A percentile compares a stretch with the other conserved stretches of the same genome.
Evolutionary conservation across 352 stramenopile genomes (phyloP).

Genomic region (Globisporangium ultimum): DNA sequence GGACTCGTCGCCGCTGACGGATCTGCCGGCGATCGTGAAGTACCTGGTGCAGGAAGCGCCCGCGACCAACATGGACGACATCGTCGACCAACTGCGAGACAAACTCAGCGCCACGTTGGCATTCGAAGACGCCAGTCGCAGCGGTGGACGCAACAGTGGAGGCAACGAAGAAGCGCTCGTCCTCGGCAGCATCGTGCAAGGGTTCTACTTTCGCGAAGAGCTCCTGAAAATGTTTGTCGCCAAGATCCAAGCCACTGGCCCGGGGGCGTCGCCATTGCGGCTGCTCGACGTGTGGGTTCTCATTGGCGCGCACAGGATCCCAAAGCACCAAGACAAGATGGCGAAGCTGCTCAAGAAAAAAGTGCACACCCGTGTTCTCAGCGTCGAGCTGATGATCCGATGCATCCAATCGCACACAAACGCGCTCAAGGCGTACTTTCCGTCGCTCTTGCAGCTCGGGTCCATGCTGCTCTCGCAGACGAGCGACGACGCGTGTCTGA

Average conservation of each 20-base stretch:
- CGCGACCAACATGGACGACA: constrained; percentile 26
- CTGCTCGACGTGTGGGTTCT: constrained; percentile 55
- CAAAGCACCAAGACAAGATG: constrained; percentile 31
- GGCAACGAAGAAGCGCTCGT: constrained; percentile 49
- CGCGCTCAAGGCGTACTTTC: constrained; percentile 40
- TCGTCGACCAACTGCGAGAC: constrained; percentile 36
- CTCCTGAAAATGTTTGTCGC: constrained; percentile 40
- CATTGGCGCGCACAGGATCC: constrained; percentile 36
- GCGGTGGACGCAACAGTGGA: background rate
- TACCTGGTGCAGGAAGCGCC: constrained; percentile 58
- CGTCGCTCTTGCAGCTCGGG: constrained; percentile 33
- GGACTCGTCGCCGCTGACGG: constrained; percentile 38
- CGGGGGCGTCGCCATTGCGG: constrained; percentile 14
- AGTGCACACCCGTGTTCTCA: constrained; percentile 20
- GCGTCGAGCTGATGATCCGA: constrained; percentile 21
- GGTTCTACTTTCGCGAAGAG: constrained; percentile 51
- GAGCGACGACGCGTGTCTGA: constrained; percentile 10
- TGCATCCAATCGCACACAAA: constrained; percentile 34
- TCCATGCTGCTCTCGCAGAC: constrained; percentile 27
- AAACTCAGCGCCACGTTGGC: constrained; percentile 45
- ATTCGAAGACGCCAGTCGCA: constrained; percentile 14
- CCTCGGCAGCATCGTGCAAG: constrained; percentile 42
- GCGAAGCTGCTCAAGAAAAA: constrained; percentile 47
- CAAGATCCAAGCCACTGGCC: constrained; percentile 15
- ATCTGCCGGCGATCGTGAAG: constrained; percentile 58